Base-by-base conservation (phyloP, 192 early-diverging fungal species). In the Geranomyces variabilis region DNA sequence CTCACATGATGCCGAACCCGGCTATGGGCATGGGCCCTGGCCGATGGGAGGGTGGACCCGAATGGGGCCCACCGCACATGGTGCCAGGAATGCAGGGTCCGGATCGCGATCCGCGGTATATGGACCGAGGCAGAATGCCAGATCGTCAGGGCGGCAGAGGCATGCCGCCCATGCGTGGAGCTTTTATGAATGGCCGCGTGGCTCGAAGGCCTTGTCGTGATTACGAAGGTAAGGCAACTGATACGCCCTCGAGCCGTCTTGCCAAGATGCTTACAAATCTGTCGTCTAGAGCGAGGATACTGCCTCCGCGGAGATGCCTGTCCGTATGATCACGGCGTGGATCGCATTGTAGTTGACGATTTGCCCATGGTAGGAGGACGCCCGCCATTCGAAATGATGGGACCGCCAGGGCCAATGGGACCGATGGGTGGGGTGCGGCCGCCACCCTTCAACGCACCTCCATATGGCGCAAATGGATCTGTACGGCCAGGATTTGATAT, bases 261-360 rank as follows among this genome's bases (percentile, higher is more conserved):
- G 6, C 12, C 26, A 26, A 45, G 3, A 15, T 53, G n/a, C 36
- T 41, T 41, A 41, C 36, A 41, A 10, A 30, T 78, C 31, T 51
- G 21, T 33, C 44, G 33, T n/a, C n/a, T 67, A 94, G 93, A 92
- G 56, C 86, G 86, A 65, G 93, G 93, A 33, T 89, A 81, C 61
- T 94, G 93, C 71, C 81, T 91, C 70, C 87, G 91, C 53, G 93
- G 92, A n/a, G 88, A 93, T 41, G 71, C 84, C 53, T 94, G 93
- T 64, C 89, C 87, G 0, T 94, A 83, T 71, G 90, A 92, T 77
- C 93, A 94, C 67, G 86, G 88, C 5, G 77, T 81, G 22, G 87
- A 90, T 73, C 79, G 83, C 63, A 92, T 90, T 43, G 81, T 91
- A 43, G 77, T 91, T 0, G 90, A 90, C 63, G 84, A 79, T 41